phyloP scores from a whole-genome alignment of 2,329 filamentous ascomycete genomes.

The Dothideomycetes sp. region DNA sequence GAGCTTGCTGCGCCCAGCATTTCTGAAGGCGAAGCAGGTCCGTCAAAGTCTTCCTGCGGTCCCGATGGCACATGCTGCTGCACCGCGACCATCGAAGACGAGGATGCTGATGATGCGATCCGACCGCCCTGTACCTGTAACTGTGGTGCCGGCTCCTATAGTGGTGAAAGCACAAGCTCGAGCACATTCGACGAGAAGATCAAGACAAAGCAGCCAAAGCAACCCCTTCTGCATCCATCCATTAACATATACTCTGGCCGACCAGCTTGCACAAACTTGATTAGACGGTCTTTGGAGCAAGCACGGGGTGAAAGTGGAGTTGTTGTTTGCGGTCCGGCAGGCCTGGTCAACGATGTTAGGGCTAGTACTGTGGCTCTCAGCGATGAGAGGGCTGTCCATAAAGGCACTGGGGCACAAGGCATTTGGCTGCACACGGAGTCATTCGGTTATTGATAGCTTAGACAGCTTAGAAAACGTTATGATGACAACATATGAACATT shows the following conservation, averaged over 20 bases:
- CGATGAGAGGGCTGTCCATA: slow-evolving; percentile 56
- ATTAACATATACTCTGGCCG: slow-evolving; percentile 37
- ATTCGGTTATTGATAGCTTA: slow-evolving; percentile 33
- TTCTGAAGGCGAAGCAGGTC: slow-evolving; percentile 5
- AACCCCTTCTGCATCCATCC: slow-evolving; percentile 20
- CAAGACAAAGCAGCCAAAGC: slow-evolving; percentile 9
- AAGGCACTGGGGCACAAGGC: slow-evolving; percentile 55
- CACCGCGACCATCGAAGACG: slow-evolving; percentile 34
- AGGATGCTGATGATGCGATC: slow-evolving; percentile 22
- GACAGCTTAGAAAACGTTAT: too few relatives aligned
- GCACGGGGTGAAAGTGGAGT: slow-evolving; percentile 52
- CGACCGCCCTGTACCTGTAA: slow-evolving; percentile 22
- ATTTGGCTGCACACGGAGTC: slow-evolving; percentile 50
- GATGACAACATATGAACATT: neutral
- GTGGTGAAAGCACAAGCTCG: slow-evolving; percentile 12
- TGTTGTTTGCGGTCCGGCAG: slow-evolving; percentile 49
- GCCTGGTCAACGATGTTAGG: slow-evolving; percentile 44
- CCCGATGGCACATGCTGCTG: slow-evolving; percentile 36
- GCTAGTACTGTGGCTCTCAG: slow-evolving; percentile 44
- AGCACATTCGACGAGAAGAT: slow-evolving; percentile 8
- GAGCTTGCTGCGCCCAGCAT: slow-evolving; percentile 13
- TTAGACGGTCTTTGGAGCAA: slow-evolving; percentile 44
- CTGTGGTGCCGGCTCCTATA: slow-evolving; percentile 19
- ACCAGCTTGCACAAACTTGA: slow-evolving; percentile 40
- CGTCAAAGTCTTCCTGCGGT: slow-evolving; percentile 15